Conservation (phyloP, 805 yeast genomes). For the Blastobotrys chiropterorum region DNA sequence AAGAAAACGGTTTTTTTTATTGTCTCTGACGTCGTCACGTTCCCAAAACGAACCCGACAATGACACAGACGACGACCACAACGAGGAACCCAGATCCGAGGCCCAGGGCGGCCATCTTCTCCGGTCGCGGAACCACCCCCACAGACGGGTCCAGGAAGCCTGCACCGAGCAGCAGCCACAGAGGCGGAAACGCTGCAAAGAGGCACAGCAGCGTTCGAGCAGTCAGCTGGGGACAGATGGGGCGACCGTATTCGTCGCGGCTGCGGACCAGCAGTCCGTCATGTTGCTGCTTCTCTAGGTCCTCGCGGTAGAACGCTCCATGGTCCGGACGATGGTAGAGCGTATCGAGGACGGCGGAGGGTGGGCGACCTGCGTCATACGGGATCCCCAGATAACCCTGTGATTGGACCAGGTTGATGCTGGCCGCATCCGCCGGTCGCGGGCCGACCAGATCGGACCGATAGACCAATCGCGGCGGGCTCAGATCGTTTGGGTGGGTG, state of each 20-base stretch:
- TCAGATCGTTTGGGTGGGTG: no score
- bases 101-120: slow-evolving; percentile 28
- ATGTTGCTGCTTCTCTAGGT: no score
- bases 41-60: slow-evolving; percentile 44
- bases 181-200: slow-evolving; percentile 32
- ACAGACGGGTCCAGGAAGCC: slow-evolving; percentile 31
- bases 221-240: not conserved
- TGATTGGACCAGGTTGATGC: not conserved
- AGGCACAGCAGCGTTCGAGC: slow-evolving; percentile 21
- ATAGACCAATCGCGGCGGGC: no score
- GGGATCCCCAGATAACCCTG: not conserved
- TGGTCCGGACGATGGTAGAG: not conserved
- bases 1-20: not conserved
- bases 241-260: slow-evolving; percentile 4
- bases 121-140: slow-evolving; percentile 29
- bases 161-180: slow-evolving; percentile 33
- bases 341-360: not conserved
- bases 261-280: no score
- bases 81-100: slow-evolving; percentile 24
- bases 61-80: slow-evolving; percentile 36
- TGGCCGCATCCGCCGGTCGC: not conserved
- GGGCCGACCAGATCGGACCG: not conserved
- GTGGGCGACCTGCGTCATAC: not conserved
- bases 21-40: not conserved
- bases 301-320: no score